Evolutionary conservation across 2,329 filamentous ascomycete genomes (phyloP), one percentile per base, ranked within the genome.

Genomic region (Aulographum hederae): DNA sequence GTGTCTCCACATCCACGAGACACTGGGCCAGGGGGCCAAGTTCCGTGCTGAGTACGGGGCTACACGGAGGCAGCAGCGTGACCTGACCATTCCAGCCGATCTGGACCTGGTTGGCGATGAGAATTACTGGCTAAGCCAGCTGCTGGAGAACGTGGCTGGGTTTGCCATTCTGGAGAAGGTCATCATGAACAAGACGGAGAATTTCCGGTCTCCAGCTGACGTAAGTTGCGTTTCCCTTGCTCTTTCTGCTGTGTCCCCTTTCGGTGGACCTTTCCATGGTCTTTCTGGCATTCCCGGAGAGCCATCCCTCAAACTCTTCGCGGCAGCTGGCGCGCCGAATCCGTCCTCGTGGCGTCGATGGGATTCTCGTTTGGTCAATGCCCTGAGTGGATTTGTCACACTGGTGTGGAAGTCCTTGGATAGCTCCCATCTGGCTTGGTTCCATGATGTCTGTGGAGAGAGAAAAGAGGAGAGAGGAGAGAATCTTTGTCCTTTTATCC

Each of bases 81-180:
- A 98, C 31, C 58, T 98, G 5, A 61, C 95, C 5, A 63, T 95
- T 25, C 85, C 86, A 0, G 64, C 64, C 30, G 71, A 73, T 2
- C 67, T 98, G 21, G 76, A 75, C 36, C 59, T 98, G 2, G 60
- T 79, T 6, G 75, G 82, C 26, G 82, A 93, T 39, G 82, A 92
- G 42, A 79, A 82, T 32, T 70, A 75, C 3, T 80, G 79, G 31
- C 58, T 98, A n/a, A 92, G 84, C 50, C 91, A 77, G 48, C 57
- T 98, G 12, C 58, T 98, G 3, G 89, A 98, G 53, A 81, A 85
- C 33, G 92, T 98, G 52, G 77, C 86, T 16, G 89, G 89, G 0
- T 98, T 98, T 53, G 82, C 86, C 5, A 94, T 98, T 37, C 81
- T 98, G 26, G 89, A 98, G 51, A 84, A 81, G 44, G 81, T 82